phyloP scores from a whole-genome alignment of 1,139 yeast species.

The Geotrichum aggregatum region DNA sequence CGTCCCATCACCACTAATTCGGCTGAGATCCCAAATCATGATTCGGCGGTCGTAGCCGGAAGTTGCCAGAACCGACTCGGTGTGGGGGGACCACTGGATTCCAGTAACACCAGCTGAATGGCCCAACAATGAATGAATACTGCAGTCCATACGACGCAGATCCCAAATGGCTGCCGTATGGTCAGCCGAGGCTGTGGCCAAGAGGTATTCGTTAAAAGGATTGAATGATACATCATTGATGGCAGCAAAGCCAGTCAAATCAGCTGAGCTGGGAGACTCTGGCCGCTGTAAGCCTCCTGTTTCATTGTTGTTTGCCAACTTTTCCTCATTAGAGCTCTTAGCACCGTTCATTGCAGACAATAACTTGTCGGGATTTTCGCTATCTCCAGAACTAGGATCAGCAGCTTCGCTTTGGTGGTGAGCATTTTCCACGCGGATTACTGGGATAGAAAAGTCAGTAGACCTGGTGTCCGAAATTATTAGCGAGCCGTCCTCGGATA shows the following conservation, averaged over 20 bases:
- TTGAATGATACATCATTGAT: constrained; percentile 66
- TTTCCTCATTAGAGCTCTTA: constrained; percentile 17
- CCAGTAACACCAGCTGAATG: constrained; percentile 19
- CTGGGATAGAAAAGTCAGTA: constrained; percentile 15
- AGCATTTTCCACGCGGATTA: constrained; percentile 17
- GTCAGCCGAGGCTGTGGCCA: constrained; percentile 67
- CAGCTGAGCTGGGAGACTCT: constrained; percentile 50
- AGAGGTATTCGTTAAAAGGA: constrained; percentile 49
- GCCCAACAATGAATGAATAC: constrained; percentile 26
- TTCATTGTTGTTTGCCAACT: constrained; percentile 3
- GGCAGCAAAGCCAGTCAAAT: constrained; percentile 46
- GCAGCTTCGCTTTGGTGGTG: constrained; percentile 45
- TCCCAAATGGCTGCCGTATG: constrained; percentile 69
- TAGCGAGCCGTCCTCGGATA: constrained; percentile 65
- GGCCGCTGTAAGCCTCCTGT: constrained; percentile 35
- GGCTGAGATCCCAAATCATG: constrained; percentile 61
- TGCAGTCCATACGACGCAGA: constrained; percentile 44
- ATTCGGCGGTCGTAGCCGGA: constrained; percentile 71
- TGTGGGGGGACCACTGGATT: constrained; percentile 66
- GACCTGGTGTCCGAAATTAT: constrained; percentile 66
- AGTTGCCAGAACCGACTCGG: constrained; percentile 59
- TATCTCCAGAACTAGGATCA: constrained; percentile 41
- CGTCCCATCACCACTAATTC: constrained; percentile 32
- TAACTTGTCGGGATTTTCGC: constrained; percentile 48
- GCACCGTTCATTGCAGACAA: not conserved